phyloP scores from a whole-genome alignment of 2,329 filamentous ascomycete species.

The Cladophialophora immunda region DNA sequence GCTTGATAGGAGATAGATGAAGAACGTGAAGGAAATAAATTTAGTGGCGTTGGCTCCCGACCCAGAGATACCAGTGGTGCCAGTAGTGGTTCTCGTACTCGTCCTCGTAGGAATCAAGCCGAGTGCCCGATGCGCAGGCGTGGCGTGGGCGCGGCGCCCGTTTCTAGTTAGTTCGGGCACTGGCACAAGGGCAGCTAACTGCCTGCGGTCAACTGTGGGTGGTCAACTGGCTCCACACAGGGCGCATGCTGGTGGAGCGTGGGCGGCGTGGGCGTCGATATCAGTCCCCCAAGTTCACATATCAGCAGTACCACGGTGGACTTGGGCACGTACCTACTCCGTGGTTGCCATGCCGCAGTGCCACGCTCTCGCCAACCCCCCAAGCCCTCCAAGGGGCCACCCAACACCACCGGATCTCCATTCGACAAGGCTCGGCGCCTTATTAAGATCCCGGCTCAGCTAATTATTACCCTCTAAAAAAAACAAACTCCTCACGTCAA shows the following conservation, averaged over 20 bases:
- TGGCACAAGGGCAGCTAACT: background rate
- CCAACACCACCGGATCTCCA: background rate
- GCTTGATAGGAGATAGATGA: background rate
- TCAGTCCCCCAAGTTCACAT: too few species aligned
- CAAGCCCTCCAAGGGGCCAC: background rate
- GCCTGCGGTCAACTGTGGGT: background rate
- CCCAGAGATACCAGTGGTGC: background rate
- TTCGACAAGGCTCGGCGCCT: slow-evolving; percentile 1
- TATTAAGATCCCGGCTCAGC: slow-evolving; percentile 2
- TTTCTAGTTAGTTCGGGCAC: background rate
- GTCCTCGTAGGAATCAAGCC: background rate
- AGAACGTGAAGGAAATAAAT: background rate
- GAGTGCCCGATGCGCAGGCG: background rate
- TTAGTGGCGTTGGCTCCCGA: background rate
- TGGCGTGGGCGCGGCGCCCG: background rate
- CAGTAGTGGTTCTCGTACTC: background rate
- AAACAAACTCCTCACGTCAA: background rate
- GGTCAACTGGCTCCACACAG: background rate
- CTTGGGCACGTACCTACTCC: too few species aligned
- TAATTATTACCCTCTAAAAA: slow-evolving; percentile 3
- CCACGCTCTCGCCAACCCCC: background rate
- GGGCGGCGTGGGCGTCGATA: too few species aligned
- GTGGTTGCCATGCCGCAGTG: background rate
- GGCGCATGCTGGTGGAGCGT: background rate
- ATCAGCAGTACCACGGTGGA: too few species aligned